A percentile compares a stretch with the other conserved stretches of the same genome.
These are phyloP conservation scores for Capsicum chinense DNA, from an alignment of 257 asterid genomes.

Conservation along the genomic window DNA sequence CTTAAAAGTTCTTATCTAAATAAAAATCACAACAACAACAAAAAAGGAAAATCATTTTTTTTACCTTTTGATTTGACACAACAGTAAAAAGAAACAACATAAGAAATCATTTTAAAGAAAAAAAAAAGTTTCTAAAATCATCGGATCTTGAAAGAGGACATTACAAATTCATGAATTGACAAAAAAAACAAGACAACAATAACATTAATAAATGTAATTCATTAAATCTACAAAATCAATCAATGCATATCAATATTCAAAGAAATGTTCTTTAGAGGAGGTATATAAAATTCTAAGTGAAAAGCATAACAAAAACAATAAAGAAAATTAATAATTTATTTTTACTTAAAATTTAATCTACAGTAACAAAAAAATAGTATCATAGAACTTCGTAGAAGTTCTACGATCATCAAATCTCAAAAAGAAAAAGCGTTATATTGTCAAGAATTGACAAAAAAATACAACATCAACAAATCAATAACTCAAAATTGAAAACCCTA, in stretches of 20 bases:
- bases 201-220: neutral
- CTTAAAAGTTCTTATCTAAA: neutral
- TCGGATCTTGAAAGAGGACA: neutral
- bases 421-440: neutral
- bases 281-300: neutral
- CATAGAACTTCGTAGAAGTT: neutral
- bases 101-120: neutral
- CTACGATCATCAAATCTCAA: neutral
- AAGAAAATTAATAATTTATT: neutral
- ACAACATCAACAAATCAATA: neutral
- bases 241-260: neutral
- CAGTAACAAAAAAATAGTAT: too few relatives aligned
- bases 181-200: neutral
- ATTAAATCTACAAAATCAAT: neutral
- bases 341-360: neutral
- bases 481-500: neutral
- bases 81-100: neutral
- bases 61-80: neutral
- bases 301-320: neutral
- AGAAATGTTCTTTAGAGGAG: neutral
- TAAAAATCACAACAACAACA: neutral
- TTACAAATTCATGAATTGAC: neutral
- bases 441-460: neutral
- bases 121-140: neutral
- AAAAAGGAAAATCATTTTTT: neutral